These are phyloP conservation scores for Apiospora kogelbergensis DNA, from an alignment of 2,329 filamentous ascomycete species.

Conservation along the genomic window DNA sequence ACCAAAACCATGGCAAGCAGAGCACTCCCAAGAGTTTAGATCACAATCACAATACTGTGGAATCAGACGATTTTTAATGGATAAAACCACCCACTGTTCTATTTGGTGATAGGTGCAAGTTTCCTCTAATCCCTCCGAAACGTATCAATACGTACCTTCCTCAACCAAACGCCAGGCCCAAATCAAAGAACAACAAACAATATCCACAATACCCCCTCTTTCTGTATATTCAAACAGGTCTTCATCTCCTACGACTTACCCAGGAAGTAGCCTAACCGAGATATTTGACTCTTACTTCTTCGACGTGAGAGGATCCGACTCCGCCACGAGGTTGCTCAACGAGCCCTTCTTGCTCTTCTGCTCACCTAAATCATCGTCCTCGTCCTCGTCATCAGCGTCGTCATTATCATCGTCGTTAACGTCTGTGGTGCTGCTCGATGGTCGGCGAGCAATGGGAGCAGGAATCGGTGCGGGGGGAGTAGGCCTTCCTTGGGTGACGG, in stretches of 20 bases:
- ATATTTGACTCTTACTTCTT: not conserved
- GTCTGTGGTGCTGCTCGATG: not conserved
- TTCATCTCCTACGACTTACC: not conserved
- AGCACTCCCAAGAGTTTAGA: too few species aligned
- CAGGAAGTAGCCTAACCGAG: not conserved
- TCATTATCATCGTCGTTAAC: not conserved
- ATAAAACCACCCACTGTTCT: not conserved
- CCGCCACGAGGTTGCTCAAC: not conserved
- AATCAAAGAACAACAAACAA: not conserved
- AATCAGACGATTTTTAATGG: too few species aligned
- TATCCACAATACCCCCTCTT: not conserved
- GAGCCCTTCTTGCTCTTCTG: not conserved
- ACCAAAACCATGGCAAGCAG: too few species aligned
- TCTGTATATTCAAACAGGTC: not conserved
- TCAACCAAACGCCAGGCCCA: not conserved
- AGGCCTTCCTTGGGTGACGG: too few species aligned
- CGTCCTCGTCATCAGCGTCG: not conserved
- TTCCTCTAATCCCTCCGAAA: not conserved
- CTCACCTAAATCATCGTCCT: not conserved
- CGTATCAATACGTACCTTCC: not conserved
- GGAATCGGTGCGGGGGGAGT: not conserved
- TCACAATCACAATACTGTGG: too few species aligned
- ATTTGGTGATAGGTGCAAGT: not conserved
- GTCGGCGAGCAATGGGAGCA: not conserved
- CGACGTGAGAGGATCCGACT: not conserved